Percentiles rank a stretch among this genome's conserved stretches.
Evolutionary conservation across 768 basidiomycete species (phyloP).

Genomic region (Mycena alexandri): DNA sequence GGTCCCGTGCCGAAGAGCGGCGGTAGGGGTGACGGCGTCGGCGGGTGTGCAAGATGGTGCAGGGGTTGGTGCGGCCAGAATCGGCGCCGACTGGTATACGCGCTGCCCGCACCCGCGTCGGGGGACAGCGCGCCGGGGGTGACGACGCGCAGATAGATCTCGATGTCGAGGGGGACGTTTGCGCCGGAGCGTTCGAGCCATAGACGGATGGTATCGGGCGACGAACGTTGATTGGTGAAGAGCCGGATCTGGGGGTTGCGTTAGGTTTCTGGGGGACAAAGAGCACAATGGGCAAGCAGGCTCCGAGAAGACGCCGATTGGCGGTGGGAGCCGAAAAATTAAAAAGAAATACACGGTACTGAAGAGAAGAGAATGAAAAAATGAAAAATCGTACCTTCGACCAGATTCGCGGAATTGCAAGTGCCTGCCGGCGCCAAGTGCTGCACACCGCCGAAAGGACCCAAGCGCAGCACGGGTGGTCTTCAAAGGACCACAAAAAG

Average conservation of each 20-base stretch:
- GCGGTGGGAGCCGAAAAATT: too few species aligned
- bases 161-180: conserved; percentile 80
- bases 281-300: conserved; percentile 1
- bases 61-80: too few species aligned
- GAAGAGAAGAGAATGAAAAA: too few species aligned
- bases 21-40: conserved; percentile 11
- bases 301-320: conserved; percentile 33
- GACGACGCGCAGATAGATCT: conserved; percentile 76
- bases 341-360: too few species aligned
- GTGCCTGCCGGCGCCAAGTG: conserved; percentile 73
- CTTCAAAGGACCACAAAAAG: conserved; percentile 77
- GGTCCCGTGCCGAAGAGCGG: conserved; percentile 38
- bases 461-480: conserved; percentile 83
- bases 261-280: conserved; percentile 12
- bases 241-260: conserved; percentile 71
- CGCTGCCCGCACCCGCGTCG: too few species aligned
- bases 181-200: conserved; percentile 87
- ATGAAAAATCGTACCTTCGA: conserved; percentile 68
- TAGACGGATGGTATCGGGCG: conserved; percentile 83
- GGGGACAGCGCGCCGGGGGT: too few species aligned
- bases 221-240: conserved; percentile 74
- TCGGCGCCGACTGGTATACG: too few species aligned
- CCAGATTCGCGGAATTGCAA: conserved; percentile 80
- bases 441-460: conserved; percentile 76
- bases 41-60: too few species aligned